phyloP scores from a whole-genome alignment of 805 yeast species.

The Wickerhamomyces xylosicus region DNA sequence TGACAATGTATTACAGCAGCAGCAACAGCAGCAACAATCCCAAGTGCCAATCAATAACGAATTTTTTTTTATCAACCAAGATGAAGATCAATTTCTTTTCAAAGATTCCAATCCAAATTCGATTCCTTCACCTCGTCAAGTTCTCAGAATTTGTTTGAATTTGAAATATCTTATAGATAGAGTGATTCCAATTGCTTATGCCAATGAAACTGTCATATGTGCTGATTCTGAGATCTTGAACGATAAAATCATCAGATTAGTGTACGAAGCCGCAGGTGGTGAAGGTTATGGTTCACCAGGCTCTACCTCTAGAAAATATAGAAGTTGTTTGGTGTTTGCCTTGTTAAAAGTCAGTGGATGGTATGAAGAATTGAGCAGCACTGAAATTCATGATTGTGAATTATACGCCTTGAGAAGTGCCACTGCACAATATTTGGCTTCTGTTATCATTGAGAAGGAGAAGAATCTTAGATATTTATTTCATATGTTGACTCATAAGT shows the following conservation, averaged over 20 bases:
- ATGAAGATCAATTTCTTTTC: not conserved
- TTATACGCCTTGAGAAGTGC: constrained; percentile 48
- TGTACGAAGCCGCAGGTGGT: constrained; percentile 74
- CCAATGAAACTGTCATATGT: constrained; percentile 34
- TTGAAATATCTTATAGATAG: constrained; percentile 65
- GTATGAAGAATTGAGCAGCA: constrained; percentile 52
- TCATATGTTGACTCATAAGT: constrained; percentile 70
- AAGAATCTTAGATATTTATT: constrained; percentile 47
- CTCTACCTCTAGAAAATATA: constrained; percentile 49
- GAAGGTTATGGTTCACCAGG: constrained; percentile 46
- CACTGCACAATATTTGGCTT: constrained; percentile 70
- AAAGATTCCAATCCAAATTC: not conserved
- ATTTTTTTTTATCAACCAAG: not conserved
- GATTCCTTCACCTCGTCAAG: constrained; percentile 57
- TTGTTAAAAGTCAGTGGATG: constrained; percentile 68
- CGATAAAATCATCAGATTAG: constrained; percentile 45
- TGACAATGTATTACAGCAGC: too few species aligned
- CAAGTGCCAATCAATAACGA: not conserved
- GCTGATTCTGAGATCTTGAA: constrained; percentile 54
- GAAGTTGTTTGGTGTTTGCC: constrained; percentile 60
- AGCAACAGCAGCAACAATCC: too few species aligned
- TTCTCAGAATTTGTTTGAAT: constrained; percentile 59
- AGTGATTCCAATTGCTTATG: constrained; percentile 57
- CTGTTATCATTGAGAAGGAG: constrained; percentile 55
- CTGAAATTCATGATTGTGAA: constrained; percentile 59